Conservation (phyloP, 202 grass and related monocot species). For the Eragrostis tef region DNA sequence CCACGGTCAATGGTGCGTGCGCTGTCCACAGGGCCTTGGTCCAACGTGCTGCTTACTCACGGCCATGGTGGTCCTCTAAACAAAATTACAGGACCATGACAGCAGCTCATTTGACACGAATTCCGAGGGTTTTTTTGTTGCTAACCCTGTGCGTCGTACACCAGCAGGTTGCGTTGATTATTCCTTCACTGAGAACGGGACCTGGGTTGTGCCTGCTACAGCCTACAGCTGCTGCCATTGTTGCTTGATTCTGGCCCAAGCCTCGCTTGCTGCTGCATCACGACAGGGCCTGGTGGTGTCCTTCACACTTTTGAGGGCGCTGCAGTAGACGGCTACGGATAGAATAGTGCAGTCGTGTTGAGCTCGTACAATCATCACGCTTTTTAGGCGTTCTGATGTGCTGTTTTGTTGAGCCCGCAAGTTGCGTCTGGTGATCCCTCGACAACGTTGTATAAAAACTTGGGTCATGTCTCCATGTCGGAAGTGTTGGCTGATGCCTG, state of each 20-base stretch:
- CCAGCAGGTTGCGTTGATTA: background rate
- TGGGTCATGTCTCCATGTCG: slow-evolving; percentile 11
- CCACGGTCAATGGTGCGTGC: slow-evolving; percentile 1
- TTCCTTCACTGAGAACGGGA: background rate
- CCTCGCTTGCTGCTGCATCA: background rate
- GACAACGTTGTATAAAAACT: slow-evolving; percentile 2
- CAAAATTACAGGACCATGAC: background rate
- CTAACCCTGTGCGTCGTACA: background rate
- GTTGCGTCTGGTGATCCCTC: background rate
- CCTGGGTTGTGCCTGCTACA: background rate
- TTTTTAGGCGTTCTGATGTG: background rate
- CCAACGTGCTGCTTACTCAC: background rate
- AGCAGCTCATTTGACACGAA: background rate
- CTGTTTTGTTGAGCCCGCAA: background rate
- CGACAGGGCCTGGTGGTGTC: background rate
- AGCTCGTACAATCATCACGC: background rate
- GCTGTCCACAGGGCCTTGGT: background rate
- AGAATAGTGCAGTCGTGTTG: background rate
- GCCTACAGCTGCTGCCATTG: background rate
- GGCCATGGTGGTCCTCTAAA: background rate
- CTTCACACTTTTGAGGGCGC: too few species aligned
- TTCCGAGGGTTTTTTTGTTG: background rate
- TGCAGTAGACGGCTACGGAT: background rate
- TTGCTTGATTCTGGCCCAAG: background rate
- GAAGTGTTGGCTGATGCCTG: background rate